These are phyloP conservation scores for Fusarium floridanum DNA, from an alignment of 2,329 filamentous ascomycete genomes.

Conservation along the genomic window DNA sequence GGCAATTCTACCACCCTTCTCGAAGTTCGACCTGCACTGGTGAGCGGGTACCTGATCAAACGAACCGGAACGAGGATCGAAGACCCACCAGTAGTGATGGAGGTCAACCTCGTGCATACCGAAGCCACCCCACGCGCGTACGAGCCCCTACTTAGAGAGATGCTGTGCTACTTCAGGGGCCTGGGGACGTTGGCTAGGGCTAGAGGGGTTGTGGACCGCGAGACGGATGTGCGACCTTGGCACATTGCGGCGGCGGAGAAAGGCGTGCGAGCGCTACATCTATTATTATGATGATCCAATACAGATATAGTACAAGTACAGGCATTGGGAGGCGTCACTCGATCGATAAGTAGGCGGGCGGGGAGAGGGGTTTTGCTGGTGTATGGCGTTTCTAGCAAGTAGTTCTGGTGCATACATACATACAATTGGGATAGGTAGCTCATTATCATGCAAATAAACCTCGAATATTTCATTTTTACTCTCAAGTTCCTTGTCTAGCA, in stretches of 20 bases:
- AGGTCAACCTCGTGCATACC: slow-evolving; percentile 73
- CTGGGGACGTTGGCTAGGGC: slow-evolving; percentile 77
- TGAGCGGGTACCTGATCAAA: slow-evolving; percentile 76
- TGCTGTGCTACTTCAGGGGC: slow-evolving; percentile 76
- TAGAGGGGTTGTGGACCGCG: slow-evolving; percentile 70
- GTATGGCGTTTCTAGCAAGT: slow-evolving; percentile 27
- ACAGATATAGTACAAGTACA: slow-evolving; percentile 10
- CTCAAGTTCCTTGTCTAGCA: background rate
- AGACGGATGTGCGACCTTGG: slow-evolving; percentile 78
- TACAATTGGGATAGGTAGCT: slow-evolving; percentile 19
- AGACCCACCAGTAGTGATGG: slow-evolving; percentile 71
- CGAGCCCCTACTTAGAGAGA: slow-evolving; percentile 77
- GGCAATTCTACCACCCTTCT: slow-evolving; percentile 69
- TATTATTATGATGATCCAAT: slow-evolving; percentile 70
- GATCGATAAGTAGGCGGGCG: slow-evolving; percentile 9
- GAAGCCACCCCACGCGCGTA: slow-evolving; percentile 65
- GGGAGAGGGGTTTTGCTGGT: slow-evolving; percentile 15
- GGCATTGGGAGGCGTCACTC: slow-evolving; percentile 34
- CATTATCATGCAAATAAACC: slow-evolving; percentile 16
- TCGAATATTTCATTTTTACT: background rate
- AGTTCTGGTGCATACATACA: slow-evolving; percentile 19
- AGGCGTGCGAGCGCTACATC: slow-evolving; percentile 74
- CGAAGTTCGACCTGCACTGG: slow-evolving; percentile 68
- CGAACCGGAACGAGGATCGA: slow-evolving; percentile 67
- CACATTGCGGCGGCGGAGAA: slow-evolving; percentile 80